Conservation (phyloP, 495 filamentous ascomycete genomes). For the Penicillium salamii region DNA sequence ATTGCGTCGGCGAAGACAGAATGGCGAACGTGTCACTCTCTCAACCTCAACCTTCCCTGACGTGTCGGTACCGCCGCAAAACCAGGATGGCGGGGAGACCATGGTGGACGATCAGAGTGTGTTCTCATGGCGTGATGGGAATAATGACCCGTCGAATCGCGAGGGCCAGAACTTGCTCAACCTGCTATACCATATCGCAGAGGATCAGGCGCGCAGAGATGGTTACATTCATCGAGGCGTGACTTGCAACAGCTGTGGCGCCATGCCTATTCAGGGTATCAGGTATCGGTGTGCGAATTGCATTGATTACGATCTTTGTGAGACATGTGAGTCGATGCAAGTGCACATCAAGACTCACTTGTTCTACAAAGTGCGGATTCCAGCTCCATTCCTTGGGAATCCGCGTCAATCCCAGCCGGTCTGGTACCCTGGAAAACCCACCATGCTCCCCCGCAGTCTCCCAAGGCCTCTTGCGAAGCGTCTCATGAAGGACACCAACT, state of each 20-base stretch:
- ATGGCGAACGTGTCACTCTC: constrained; percentile 41
- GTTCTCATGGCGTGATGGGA: constrained; percentile 53
- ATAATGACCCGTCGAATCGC: constrained; percentile 52
- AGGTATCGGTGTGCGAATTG: constrained; percentile 92
- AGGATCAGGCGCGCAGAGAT: constrained; percentile 76
- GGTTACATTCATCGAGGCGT: constrained; percentile 94
- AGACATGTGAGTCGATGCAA: constrained; percentile 80
- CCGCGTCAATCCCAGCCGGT: constrained; percentile 69
- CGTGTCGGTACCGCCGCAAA: constrained; percentile 43
- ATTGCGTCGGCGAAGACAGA: constrained; percentile 41
- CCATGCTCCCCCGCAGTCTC: constrained; percentile 60
- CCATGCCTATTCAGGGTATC: constrained; percentile 84
- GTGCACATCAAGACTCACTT: constrained; percentile 89
- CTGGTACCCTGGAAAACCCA: constrained; percentile 89
- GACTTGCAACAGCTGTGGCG: constrained; percentile 81
- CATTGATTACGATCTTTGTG: constrained; percentile 86
- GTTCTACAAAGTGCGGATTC: constrained; percentile 88
- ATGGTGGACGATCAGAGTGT: constrained; percentile 59
- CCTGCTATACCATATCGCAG: constrained; percentile 74
- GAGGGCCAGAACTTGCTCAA: constrained; percentile 71
- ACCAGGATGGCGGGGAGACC: constrained; percentile 52
- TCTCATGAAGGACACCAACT: constrained; percentile 67
- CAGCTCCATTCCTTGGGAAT: constrained; percentile 64
- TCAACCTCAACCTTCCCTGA: constrained; percentile 45
- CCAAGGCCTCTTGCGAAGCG: constrained; percentile 59